Percentiles rank a stretch among this genome's conserved stretches.
Evolutionary conservation across 169 alveolate species (phyloP).

Genomic region (Babesia bigemina): DNA sequence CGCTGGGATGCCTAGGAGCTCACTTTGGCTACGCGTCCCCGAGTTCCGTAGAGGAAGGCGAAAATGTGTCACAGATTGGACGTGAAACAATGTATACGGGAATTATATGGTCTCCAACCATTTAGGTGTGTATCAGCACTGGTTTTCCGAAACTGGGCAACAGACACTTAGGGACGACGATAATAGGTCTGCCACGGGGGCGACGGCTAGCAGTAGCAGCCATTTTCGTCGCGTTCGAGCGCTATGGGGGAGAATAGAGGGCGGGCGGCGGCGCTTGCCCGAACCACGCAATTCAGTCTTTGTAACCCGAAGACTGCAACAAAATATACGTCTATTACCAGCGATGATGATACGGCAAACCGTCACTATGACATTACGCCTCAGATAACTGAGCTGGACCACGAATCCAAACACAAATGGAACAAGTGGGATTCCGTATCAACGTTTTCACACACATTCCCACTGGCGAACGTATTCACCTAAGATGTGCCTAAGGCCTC

Average conservation of each 20-base stretch:
- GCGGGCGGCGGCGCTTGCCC: not conserved
- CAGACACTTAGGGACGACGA: no score
- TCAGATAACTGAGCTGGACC: conserved; percentile 69
- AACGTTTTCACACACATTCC: not conserved
- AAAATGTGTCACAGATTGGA: no score
- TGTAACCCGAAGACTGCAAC: conserved; percentile 74
- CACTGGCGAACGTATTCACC: no score
- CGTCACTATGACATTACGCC: conserved; percentile 68
- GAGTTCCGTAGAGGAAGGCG: no score
- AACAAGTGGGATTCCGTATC: not conserved
- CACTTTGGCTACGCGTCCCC: no score
- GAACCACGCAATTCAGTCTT: conserved; percentile 51
- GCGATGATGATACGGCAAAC: conserved; percentile 70
- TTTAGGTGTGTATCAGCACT: no score
- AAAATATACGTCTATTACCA: conserved; percentile 70
- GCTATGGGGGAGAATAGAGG: conserved; percentile 23
- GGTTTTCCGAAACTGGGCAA: no score
- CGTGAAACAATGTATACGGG: no score
- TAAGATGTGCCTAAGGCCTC: no score
- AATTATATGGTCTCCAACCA: no score
- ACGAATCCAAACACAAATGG: not conserved
- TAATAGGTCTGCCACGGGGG: no score
- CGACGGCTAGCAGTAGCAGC: not conserved
- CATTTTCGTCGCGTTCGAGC: conserved; percentile 12
- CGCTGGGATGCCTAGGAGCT: no score